phyloP scores from a whole-genome alignment of 75 land plant genomes.

The Gnetum montanum region DNA sequence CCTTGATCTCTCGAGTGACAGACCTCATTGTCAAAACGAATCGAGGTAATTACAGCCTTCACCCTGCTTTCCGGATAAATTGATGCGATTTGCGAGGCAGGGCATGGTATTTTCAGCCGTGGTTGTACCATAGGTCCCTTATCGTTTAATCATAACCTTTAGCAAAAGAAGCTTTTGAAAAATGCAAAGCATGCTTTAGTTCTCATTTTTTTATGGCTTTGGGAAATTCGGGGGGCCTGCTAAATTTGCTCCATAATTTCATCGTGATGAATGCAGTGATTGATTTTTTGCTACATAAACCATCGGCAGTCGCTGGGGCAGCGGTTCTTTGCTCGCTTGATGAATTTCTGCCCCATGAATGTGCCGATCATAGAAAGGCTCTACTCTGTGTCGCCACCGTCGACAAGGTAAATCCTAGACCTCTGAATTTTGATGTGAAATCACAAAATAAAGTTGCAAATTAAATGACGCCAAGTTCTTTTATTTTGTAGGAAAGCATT shows the following conservation, averaged over 20 bases:
- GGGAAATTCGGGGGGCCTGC: too few species aligned
- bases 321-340: slow-evolving; percentile 31
- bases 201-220: too few species aligned
- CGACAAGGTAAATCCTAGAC: neutral
- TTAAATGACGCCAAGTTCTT: neutral
- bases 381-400: slow-evolving; percentile 4
- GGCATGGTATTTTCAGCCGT: too few species aligned
- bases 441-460: too few species aligned
- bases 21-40: slow-evolving; percentile 35
- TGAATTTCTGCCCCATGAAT: slow-evolving; percentile 15
- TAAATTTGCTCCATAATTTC: too few species aligned
- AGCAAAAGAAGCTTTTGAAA: too few species aligned
- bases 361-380: slow-evolving; percentile 4
- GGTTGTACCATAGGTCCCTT: too few species aligned
- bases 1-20: slow-evolving; percentile 25
- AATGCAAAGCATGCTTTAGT: too few species aligned
- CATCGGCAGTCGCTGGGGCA: slow-evolving; percentile 47
- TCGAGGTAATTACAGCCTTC: slow-evolving; percentile 25
- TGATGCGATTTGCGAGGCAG: too few species aligned
- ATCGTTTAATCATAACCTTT: too few species aligned
- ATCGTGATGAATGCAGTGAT: slow-evolving; percentile 17
- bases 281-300: slow-evolving; percentile 29
- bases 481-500: slow-evolving; percentile 36
- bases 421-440: neutral
- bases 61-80: neutral